Evolutionary conservation across 192 early-diverging fungal genomes (phyloP).

Genomic region (Coemansia asiatica): DNA sequence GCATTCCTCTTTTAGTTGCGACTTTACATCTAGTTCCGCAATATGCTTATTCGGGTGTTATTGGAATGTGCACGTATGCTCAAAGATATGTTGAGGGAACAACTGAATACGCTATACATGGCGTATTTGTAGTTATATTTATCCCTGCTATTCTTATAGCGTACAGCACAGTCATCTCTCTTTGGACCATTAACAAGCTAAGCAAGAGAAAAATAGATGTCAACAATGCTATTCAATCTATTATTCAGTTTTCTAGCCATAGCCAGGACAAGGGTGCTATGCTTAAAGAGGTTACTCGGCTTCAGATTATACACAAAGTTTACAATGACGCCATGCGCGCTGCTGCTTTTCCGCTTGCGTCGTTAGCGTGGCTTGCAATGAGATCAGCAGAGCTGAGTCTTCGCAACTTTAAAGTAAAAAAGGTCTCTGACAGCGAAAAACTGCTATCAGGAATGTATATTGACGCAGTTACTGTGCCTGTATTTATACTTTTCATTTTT

Average conservation of each 20-base stretch:
- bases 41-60: background rate
- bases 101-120: background rate
- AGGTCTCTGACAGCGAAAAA: background rate
- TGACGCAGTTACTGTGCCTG: background rate
- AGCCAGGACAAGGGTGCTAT: background rate
- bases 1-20: background rate
- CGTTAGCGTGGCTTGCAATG: background rate
- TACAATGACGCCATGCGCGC: background rate
- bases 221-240: background rate
- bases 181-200: background rate
- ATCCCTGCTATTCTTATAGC: background rate
- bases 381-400: background rate
- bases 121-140: conserved; percentile 3
- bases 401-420: background rate
- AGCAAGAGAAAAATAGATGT: background rate
- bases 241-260: background rate
- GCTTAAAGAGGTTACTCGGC: background rate
- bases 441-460: background rate
- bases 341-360: background rate
- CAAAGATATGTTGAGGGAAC: background rate
- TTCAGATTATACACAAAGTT: background rate
- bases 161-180: background rate
- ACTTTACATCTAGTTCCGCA: background rate
- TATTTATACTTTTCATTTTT: background rate
- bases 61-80: background rate